These are phyloP conservation scores for Solanum sejunctum DNA, from an alignment of 257 asterid species.

Conservation along the genomic window DNA sequence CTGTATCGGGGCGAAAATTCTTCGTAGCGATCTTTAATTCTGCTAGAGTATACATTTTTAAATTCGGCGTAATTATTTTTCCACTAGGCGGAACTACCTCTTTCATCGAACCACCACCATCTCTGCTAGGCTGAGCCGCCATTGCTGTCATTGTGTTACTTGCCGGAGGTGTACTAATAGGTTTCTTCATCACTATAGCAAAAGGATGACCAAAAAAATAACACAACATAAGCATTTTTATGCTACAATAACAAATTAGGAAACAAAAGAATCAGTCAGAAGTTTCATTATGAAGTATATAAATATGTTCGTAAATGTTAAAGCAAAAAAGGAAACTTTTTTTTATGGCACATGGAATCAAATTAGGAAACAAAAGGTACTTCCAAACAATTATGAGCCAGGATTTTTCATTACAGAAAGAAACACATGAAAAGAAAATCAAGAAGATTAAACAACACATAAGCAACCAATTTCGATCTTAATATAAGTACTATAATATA, in stretches of 20 bases:
- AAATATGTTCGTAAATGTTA: neutral
- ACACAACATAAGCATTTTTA: neutral
- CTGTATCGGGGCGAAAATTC: slow-evolving; percentile 29
- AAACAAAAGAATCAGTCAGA: neutral
- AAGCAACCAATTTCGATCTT: neutral
- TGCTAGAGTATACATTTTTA: slow-evolving; percentile 14
- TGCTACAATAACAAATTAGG: neutral
- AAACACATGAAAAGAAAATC: neutral
- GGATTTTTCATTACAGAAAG: neutral
- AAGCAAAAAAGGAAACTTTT: neutral
- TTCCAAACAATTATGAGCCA: no score
- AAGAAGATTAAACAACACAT: neutral
- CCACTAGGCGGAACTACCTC: neutral
- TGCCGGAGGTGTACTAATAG: neutral
- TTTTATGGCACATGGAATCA: neutral
- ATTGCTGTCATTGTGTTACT: neutral
- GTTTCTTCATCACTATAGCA: neutral
- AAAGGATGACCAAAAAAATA: neutral
- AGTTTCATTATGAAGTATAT: neutral
- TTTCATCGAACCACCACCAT: neutral
- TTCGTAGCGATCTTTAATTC: slow-evolving; percentile 21
- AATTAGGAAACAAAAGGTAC: neutral
- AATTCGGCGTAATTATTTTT: slow-evolving; percentile 6
- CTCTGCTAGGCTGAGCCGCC: neutral
- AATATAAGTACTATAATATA: neutral